These are phyloP conservation scores for Cytidiella melzeri DNA, from an alignment of 768 basidiomycete species.

Conservation along the genomic window DNA sequence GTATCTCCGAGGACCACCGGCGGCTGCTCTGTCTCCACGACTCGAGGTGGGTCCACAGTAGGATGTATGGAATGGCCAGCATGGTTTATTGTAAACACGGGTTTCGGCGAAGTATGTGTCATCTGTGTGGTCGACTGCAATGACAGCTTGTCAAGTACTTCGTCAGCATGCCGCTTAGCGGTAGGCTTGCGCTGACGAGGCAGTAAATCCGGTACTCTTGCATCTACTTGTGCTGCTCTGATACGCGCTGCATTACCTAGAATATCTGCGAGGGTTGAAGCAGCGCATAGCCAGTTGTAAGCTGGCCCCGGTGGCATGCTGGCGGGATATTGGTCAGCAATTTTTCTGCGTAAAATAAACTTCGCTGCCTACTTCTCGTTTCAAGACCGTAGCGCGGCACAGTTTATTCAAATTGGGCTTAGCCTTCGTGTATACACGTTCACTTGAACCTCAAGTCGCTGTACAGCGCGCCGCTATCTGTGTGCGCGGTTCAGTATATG, in stretches of 20 bases:
- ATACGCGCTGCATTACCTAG: slow-evolving; percentile 57
- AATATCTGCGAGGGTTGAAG: slow-evolving; percentile 54
- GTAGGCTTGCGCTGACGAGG: slow-evolving; percentile 21
- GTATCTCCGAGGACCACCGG: not conserved
- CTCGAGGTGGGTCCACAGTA: not conserved
- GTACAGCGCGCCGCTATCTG: no score
- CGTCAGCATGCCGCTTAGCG: not conserved
- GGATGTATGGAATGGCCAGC: not conserved
- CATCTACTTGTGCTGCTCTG: slow-evolving; percentile 34
- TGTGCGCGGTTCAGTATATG: no score
- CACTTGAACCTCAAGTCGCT: no score
- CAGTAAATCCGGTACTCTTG: slow-evolving; percentile 3
- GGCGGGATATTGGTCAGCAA: no score
- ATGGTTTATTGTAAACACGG: not conserved
- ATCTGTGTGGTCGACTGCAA: no score
- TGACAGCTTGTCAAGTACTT: not conserved
- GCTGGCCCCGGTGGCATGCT: slow-evolving; percentile 8
- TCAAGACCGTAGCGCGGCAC: no score
- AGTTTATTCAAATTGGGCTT: not conserved
- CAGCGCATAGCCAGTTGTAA: slow-evolving; percentile 69
- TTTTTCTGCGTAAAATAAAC: not conserved
- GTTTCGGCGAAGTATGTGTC: no score
- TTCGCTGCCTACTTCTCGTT: no score
- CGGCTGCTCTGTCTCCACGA: not conserved
- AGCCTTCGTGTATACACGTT: no score